These are phyloP conservation scores for Quercus variabilis DNA, from an alignment of 306 rosid genomes.

Conservation along the genomic window DNA sequence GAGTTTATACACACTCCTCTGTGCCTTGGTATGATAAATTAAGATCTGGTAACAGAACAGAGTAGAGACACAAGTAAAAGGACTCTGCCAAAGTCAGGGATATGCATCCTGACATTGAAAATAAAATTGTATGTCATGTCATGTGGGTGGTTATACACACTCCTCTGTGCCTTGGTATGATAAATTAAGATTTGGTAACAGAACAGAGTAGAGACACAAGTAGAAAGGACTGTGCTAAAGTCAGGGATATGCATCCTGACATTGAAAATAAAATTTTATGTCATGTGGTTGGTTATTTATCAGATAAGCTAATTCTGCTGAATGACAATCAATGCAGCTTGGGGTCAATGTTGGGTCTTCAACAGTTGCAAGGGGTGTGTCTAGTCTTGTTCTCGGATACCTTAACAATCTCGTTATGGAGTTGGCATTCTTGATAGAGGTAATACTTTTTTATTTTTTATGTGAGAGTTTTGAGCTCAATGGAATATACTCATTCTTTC, in stretches of 20 bases:
- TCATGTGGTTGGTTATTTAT: background rate
- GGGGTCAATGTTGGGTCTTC: slow-evolving; percentile 75
- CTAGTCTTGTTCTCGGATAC: slow-evolving; percentile 76
- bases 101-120: too few relatives aligned
- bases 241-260: too few relatives aligned
- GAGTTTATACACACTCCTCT: background rate
- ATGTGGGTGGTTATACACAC: background rate
- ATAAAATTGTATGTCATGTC: background rate
- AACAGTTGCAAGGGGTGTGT: slow-evolving; percentile 79
- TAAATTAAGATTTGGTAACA: background rate
- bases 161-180: background rate
- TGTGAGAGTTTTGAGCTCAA: too few relatives aligned
- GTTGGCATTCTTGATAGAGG: slow-evolving; percentile 94
- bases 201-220: background rate
- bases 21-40: background rate
- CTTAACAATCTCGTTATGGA: slow-evolving; percentile 79
- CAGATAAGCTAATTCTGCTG: background rate
- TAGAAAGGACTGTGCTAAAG: too few relatives aligned
- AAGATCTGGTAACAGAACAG: background rate
- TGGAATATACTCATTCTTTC: too few relatives aligned
- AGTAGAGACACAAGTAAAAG: background rate
- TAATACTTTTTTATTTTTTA: slow-evolving; percentile 1
- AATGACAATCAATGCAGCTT: slow-evolving; percentile 32
- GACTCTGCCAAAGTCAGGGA: too few relatives aligned
- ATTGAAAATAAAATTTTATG: background rate